Evolutionary conservation across 805 yeast genomes (phyloP), one percentile per base, ranked within the genome.

Genomic region (Kodamaea jinghongensis): DNA sequence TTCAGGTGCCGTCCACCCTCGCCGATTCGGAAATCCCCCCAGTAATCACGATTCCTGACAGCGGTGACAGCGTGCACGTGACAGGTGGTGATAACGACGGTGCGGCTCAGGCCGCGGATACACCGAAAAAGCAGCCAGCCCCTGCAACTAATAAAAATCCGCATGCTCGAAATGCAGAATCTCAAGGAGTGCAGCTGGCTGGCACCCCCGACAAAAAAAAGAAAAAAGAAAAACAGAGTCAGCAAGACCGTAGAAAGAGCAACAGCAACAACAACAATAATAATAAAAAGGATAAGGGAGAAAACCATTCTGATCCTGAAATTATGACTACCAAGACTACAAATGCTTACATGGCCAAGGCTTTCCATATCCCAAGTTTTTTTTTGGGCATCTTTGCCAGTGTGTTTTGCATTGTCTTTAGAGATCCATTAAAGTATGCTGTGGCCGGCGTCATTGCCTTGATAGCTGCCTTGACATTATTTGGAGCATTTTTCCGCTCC

Each of bases 331-430:
- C 11, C 13, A 17, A 15, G 22, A 17, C 20, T 8, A n/a, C 27
- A 6, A 17, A 33, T n/a, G 15, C 30, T 6, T 10, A 4, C 20
- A 9, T 17, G 7, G n/a, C 11, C 32, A n/a, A 5, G 12, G 17
- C 40, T 26, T 50, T 60, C 42, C 61, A 59, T 41, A 28, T 45
- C 5, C 59, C 56, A n/a, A 59, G 55, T 44, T 66, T 61, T 39
- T 49, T 45, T 2, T 37, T 55, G 11, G 71, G 71, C 1, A 29
- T 53, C 36, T 27, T 51, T 3, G 30, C 59, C 7, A 56, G 65
- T 1, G 35, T 54, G n/a, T 36, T 49, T 9, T 43, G 56, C 17
- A 53, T 51, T 34, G 33, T 47, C n/a, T 43, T 50, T 33, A 51
- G 48, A 28, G 62, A 65, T 4, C 37, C 46, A 4, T 31, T 66